Conservation (phyloP, 164 flowering plant genomes). For the Vitis labrusca region DNA sequence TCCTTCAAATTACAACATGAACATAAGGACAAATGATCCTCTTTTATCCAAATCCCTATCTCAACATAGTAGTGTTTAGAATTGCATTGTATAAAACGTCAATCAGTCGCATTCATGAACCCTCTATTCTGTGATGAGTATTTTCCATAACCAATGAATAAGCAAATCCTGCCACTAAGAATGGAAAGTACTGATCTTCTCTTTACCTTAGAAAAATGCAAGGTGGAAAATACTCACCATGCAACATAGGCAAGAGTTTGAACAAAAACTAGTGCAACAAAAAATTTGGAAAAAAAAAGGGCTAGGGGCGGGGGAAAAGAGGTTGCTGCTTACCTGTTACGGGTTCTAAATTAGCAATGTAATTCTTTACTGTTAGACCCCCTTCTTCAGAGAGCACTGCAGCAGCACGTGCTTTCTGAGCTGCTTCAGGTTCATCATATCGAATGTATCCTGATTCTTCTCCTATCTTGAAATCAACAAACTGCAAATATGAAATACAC, state of each 20-base stretch:
- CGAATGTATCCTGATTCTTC: conserved; percentile 77
- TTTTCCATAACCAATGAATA: too few species aligned
- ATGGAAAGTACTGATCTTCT: too few species aligned
- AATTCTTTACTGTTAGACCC: conserved; percentile 76
- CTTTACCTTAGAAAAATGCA: too few species aligned
- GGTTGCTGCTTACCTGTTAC: conserved; percentile 58
- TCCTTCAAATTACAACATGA: too few species aligned
- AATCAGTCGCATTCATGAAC: too few species aligned
- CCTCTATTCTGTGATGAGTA: too few species aligned
- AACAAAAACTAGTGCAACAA: neutral
- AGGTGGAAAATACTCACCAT: neutral
- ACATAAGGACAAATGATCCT: too few species aligned
- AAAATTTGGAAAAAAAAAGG: too few species aligned
- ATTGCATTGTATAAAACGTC: too few species aligned
- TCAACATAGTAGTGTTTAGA: too few species aligned
- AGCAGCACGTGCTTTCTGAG: conserved; percentile 93
- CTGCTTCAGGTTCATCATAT: conserved; percentile 75
- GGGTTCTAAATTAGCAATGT: conserved; percentile 66
- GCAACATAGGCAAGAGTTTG: neutral
- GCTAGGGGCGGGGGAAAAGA: neutral
- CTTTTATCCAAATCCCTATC: too few species aligned
- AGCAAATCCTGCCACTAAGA: too few species aligned
- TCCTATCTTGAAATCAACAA: conserved; percentile 78
- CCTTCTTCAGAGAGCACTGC: conserved; percentile 76
- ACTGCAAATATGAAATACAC: conserved; percentile 39